Percentiles rank a stretch among this genome's conserved stretches.
Conservation (phyloP, 2,329 filamentous ascomycete genomes). For the Hirsutella thompsonii region DNA sequence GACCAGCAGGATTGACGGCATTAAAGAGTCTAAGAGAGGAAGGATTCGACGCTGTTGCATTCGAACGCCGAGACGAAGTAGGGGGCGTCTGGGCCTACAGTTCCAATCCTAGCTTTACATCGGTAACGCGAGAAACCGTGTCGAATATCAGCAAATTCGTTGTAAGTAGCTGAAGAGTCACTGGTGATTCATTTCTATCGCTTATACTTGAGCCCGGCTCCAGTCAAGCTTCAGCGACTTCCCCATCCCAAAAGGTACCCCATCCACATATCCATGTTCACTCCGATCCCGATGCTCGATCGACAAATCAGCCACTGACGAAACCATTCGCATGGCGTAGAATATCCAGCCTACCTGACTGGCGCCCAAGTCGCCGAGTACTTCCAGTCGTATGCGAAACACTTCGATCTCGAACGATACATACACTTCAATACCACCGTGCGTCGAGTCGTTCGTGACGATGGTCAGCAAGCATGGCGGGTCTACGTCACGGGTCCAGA, state of each 20-base stretch:
- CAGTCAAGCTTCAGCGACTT: constrained; percentile 24
- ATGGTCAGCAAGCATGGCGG: constrained; percentile 1
- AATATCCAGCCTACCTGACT: constrained; percentile 10
- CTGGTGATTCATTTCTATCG: too few relatives aligned
- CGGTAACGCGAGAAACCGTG: constrained; percentile 1
- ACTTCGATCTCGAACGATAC: constrained; percentile 16
- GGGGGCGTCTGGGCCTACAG: constrained; percentile 25
- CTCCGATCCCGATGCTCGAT: background rate
- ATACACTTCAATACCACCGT: constrained; percentile 16
- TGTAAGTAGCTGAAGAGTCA: background rate
- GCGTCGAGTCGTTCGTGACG: constrained; percentile 6
- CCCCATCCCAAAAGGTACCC: constrained; percentile 15
- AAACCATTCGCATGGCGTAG: background rate
- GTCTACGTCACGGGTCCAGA: background rate
- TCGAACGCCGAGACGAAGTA: constrained; percentile 25
- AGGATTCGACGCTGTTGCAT: constrained; percentile 28
- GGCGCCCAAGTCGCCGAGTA: constrained; percentile 17
- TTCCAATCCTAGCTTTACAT: constrained; percentile 1
- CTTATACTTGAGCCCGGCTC: background rate
- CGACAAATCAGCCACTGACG: too few relatives aligned
- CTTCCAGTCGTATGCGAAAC: constrained; percentile 19
- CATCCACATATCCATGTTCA: background rate
- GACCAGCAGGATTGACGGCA: constrained; percentile 3
- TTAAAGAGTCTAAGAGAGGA: constrained; percentile 28
- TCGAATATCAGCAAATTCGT: constrained; percentile 6